A percentile compares a stretch with the other conserved stretches of the same genome.
Evolutionary conservation across 2,329 filamentous ascomycete species (phyloP).

Genomic region (Malbranchea zuffiana): DNA sequence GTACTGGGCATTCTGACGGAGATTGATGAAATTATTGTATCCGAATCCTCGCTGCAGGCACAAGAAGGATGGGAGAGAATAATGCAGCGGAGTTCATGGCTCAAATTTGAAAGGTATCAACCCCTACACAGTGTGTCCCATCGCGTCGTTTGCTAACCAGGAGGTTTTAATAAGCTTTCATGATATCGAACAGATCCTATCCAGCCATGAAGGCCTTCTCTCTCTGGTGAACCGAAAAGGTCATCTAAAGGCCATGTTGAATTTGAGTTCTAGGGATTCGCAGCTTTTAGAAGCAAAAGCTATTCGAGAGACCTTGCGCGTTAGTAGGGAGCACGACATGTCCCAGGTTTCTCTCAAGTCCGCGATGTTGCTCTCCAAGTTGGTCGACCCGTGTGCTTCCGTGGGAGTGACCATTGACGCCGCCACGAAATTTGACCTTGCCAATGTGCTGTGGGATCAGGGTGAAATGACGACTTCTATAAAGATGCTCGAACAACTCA

Average conservation of each 20-base stretch:
- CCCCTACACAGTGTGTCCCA: not conserved
- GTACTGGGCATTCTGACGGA: constrained; percentile 66
- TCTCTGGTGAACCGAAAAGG: constrained; percentile 63
- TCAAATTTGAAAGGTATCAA: constrained; percentile 65
- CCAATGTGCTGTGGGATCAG: constrained; percentile 87
- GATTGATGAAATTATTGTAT: constrained; percentile 63
- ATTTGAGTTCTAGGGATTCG: constrained; percentile 52
- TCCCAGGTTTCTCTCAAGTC: constrained; percentile 79
- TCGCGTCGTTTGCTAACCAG: not conserved
- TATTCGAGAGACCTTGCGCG: constrained; percentile 61
- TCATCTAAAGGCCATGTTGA: constrained; percentile 50
- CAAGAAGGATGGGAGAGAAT: constrained; percentile 53
- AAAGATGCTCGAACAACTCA: constrained; percentile 68
- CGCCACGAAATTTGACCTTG: constrained; percentile 67
- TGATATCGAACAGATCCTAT: constrained; percentile 69
- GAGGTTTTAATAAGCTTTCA: constrained; percentile 27
- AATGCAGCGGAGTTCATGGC: constrained; percentile 59
- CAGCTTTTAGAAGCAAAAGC: constrained; percentile 63
- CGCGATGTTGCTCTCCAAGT: constrained; percentile 68
- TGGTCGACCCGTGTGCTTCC: constrained; percentile 58
- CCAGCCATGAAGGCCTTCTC: constrained; percentile 71
- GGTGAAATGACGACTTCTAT: constrained; percentile 85
- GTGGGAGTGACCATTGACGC: constrained; percentile 68
- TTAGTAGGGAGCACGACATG: constrained; percentile 69
- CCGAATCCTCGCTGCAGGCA: constrained; percentile 49